These are phyloP conservation scores for Marasmius fiardii DNA, from an alignment of 1,284 basidiomycete genomes.

Conservation along the genomic window DNA sequence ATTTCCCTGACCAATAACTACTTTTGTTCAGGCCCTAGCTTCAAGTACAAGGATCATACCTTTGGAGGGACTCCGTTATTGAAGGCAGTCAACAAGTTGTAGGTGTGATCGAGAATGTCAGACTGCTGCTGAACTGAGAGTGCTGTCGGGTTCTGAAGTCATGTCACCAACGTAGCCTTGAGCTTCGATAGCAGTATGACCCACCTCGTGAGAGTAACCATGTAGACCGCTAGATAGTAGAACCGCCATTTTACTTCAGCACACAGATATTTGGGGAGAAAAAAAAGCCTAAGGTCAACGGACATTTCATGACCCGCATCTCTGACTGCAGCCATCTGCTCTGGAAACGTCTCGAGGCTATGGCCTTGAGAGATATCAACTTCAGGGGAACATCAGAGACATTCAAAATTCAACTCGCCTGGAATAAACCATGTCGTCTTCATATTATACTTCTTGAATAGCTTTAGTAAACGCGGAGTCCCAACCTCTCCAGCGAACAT, in stretches of 20 bases:
- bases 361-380: constrained; percentile 44
- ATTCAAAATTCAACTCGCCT: constrained; percentile 29
- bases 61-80: constrained; percentile 66
- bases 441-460: constrained; percentile 72
- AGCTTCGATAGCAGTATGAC: too few relatives aligned
- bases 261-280: background rate
- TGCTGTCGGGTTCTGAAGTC: constrained; percentile 55
- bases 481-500: constrained; percentile 77
- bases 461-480: constrained; percentile 60
- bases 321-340: constrained; percentile 60
- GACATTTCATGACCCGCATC: constrained; percentile 71
- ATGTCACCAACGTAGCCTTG: too few relatives aligned
- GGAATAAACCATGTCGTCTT: constrained; percentile 73
- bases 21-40: background rate
- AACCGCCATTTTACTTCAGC: background rate
- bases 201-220: constrained; percentile 73
- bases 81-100: constrained; percentile 64
- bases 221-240: constrained; percentile 52
- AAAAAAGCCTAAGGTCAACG: constrained; percentile 13
- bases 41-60: constrained; percentile 24
- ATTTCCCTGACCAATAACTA: constrained; percentile 25
- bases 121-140: constrained; percentile 68
- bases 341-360: constrained; percentile 67
- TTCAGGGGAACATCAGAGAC: background rate
- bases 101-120: constrained; percentile 70